Evolutionary conservation across 192 early-diverging fungal species (phyloP).

Genomic region (Umbelopsis ramanniana): DNA sequence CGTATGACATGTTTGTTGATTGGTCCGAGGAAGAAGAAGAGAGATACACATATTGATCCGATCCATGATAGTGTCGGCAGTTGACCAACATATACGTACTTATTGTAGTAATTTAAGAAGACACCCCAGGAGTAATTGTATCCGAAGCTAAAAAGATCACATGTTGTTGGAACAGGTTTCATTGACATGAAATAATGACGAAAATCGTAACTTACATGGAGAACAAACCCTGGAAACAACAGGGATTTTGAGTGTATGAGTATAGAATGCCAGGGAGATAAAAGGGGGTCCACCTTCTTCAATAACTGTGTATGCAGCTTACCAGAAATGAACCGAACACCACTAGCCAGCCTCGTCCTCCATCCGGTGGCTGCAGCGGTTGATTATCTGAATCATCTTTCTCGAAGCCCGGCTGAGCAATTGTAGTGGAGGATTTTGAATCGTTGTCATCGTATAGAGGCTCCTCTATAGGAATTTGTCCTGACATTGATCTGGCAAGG

Average conservation of each 20-base stretch:
- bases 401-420: neutral
- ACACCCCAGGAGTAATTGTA: constrained; percentile 54
- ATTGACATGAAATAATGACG: neutral
- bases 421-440: neutral
- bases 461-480: neutral
- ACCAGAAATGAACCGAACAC: constrained; percentile 49
- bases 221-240: constrained; percentile 27
- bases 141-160: constrained; percentile 42
- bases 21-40: constrained; percentile 50
- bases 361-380: constrained; percentile 45
- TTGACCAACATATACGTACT: constrained; percentile 43
- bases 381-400: constrained; percentile 11
- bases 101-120: constrained; percentile 50
- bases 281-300: neutral
- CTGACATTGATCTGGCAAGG: neutral
- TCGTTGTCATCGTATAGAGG: neutral
- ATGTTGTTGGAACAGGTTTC: neutral
- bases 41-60: constrained; percentile 50
- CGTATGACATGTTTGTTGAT: constrained; percentile 38
- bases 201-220: constrained; percentile 20
- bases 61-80: constrained; percentile 49
- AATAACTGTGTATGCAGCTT: constrained; percentile 19
- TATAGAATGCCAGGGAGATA: neutral
- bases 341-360: constrained; percentile 50
- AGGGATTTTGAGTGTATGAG: neutral